Percentiles rank a stretch among this genome's conserved stretches.
Evolutionary conservation across 805 yeast species (phyloP).

Genomic region (Ascoidea tarda): DNA sequence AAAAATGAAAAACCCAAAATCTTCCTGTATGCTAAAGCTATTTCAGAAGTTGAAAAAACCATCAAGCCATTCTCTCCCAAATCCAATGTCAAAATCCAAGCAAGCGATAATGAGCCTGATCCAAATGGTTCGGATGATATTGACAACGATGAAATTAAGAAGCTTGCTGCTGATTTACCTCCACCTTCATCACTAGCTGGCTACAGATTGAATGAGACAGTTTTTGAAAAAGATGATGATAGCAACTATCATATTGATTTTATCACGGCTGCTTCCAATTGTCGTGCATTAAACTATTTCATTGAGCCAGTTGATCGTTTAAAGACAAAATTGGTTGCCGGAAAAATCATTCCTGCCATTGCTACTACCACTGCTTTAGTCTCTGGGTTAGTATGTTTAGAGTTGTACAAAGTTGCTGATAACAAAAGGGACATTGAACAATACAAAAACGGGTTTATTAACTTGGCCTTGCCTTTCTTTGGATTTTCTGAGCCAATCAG

Average conservation of each 20-base stretch:
- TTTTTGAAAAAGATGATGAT: slow-evolving; percentile 97
- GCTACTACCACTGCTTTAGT: slow-evolving; percentile 98
- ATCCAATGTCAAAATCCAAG: slow-evolving; percentile 68
- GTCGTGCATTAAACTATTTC: slow-evolving; percentile 84
- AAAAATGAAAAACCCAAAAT: slow-evolving; percentile 25
- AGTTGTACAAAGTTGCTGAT: slow-evolving; percentile 72
- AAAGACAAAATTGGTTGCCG: slow-evolving; percentile 94
- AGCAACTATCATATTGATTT: slow-evolving; percentile 93
- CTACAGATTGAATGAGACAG: slow-evolving; percentile 76
- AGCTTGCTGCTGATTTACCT: slow-evolving; percentile 69
- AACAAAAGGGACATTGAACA: slow-evolving; percentile 63
- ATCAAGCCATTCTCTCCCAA: slow-evolving; percentile 64
- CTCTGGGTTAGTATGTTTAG: slow-evolving; percentile 87
- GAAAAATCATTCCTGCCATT: slow-evolving; percentile 96
- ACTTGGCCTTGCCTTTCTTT: slow-evolving; percentile 87
- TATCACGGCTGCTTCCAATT: slow-evolving; percentile 88
- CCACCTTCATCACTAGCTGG: slow-evolving; percentile 83
- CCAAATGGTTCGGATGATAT: slow-evolving; percentile 42
- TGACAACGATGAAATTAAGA: slow-evolving; percentile 52
- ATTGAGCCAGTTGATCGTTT: slow-evolving; percentile 82
- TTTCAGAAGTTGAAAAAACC: slow-evolving; percentile 24
- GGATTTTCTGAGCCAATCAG: slow-evolving; percentile 95
- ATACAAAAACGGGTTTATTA: slow-evolving; percentile 85
- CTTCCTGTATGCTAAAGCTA: slow-evolving; percentile 32
- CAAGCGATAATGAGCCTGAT: slow-evolving; percentile 77